Conservation (phyloP, 2,329 filamentous ascomycete genomes). For the Boeremia exigua region DNA sequence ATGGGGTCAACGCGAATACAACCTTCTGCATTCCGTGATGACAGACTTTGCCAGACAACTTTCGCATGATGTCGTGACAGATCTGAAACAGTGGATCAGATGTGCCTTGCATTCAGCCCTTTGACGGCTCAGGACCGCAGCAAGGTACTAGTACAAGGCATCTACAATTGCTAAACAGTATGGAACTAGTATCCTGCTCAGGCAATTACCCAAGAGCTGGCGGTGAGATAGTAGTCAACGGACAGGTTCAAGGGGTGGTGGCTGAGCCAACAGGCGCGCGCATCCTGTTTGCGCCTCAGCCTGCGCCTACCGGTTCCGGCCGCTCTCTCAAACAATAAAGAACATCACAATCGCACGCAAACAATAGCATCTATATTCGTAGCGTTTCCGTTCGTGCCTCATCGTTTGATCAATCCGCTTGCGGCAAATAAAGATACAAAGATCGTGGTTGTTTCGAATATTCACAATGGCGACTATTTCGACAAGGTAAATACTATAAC, state of each 20-base stretch:
- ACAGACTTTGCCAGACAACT: background rate
- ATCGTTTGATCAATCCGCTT: background rate
- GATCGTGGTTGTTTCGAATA: background rate
- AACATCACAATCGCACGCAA: background rate
- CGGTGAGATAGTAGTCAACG: no score
- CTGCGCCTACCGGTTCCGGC: background rate
- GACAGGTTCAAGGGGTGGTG: no score
- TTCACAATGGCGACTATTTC: background rate
- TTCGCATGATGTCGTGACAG: background rate
- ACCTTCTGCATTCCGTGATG: no score
- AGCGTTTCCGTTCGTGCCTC: background rate
- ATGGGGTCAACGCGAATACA: no score
- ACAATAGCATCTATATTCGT: background rate
- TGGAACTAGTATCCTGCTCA: background rate
- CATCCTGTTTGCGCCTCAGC: background rate
- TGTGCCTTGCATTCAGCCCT: background rate
- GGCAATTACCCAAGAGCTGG: background rate
- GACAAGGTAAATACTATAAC: background rate
- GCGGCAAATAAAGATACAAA: background rate
- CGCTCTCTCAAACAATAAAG: background rate
- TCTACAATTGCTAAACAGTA: background rate
- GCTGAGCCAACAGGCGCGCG: background rate
- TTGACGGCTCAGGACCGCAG: background rate
- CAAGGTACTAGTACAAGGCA: background rate
- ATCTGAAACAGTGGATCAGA: background rate